Percentiles rank a stretch among this genome's conserved stretches.
Conservation (phyloP, 2,329 filamentous ascomycete species). For the Lecanicillium sp. region DNA sequence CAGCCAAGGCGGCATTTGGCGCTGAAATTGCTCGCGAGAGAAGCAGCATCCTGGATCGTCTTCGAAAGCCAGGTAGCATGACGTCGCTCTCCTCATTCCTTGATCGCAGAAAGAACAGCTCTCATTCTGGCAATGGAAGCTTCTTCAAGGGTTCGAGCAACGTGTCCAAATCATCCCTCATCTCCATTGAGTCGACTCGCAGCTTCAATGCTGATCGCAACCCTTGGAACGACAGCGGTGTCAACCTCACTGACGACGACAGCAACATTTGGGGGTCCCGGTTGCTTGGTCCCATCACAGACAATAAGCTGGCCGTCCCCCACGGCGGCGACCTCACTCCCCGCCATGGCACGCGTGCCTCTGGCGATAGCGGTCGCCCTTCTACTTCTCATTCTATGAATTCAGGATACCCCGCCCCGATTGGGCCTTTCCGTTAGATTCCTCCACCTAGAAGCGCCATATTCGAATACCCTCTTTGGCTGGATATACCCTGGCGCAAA, state of each 20-base stretch:
- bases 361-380: constrained; percentile 84
- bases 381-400: constrained; percentile 90
- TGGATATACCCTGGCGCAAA: constrained; percentile 60
- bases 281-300: constrained; percentile 57
- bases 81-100: constrained; percentile 94
- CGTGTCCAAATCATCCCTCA: constrained; percentile 88
- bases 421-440: constrained; percentile 84
- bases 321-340: constrained; percentile 76
- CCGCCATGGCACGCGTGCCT: constrained; percentile 74
- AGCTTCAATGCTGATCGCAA: constrained; percentile 88
- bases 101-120: constrained; percentile 89
- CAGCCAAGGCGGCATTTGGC: constrained; percentile 75
- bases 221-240: constrained; percentile 95
- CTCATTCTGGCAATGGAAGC: constrained; percentile 69
- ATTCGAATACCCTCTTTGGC: constrained; percentile 49
- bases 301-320: constrained; percentile 56
- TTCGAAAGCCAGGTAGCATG: constrained; percentile 91
- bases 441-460: constrained; percentile 34
- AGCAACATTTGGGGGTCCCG: constrained; percentile 56
- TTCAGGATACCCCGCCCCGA: constrained; percentile 92
- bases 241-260: constrained; percentile 88
- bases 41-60: constrained; percentile 79
- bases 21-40: constrained; percentile 75
- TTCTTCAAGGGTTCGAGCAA: constrained; percentile 92
- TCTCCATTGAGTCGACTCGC: constrained; percentile 90